These are phyloP conservation scores for Plasmodium adleri DNA, from an alignment of 169 alveolate species.

Conservation along the genomic window DNA sequence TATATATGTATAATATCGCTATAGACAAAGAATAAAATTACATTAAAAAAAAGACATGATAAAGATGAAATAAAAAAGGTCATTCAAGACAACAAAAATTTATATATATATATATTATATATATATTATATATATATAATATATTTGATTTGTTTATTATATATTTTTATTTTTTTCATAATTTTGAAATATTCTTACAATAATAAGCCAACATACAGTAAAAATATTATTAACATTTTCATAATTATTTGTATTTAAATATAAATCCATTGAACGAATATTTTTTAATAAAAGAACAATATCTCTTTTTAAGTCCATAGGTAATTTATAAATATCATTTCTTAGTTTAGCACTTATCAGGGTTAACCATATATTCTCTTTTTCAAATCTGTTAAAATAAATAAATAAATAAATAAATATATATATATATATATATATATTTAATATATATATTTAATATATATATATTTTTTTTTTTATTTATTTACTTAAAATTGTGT, in stretches of 20 bases:
- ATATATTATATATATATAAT: not conserved
- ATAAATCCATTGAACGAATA: constrained; percentile 59
- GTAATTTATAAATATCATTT: constrained; percentile 70
- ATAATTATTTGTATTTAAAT: constrained; percentile 44
- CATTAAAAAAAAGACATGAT: not conserved
- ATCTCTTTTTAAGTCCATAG: constrained; percentile 75
- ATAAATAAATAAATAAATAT: not conserved
- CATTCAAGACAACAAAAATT: not conserved
- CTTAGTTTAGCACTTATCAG: constrained; percentile 49
- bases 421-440: not conserved
- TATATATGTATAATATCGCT: not conserved
- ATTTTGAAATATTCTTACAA: constrained; percentile 74
- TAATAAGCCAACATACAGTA: constrained; percentile 72
- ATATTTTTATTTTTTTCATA: constrained; percentile 48
- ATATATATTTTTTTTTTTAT: not conserved
- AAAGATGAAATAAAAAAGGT: not conserved
- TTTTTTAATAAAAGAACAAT: constrained; percentile 58
- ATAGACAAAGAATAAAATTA: not conserved
- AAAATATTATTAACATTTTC: constrained; percentile 69
- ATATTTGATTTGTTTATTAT: too few species aligned
- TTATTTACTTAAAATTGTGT: constrained; percentile 54
- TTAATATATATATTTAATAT: not conserved
- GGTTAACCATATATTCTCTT: constrained; percentile 56
- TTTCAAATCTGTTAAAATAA: constrained; percentile 27
- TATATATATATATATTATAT: not conserved